Base-by-base conservation (phyloP, 2,329 filamentous ascomycete genomes). In the Trichothecium roseum region DNA sequence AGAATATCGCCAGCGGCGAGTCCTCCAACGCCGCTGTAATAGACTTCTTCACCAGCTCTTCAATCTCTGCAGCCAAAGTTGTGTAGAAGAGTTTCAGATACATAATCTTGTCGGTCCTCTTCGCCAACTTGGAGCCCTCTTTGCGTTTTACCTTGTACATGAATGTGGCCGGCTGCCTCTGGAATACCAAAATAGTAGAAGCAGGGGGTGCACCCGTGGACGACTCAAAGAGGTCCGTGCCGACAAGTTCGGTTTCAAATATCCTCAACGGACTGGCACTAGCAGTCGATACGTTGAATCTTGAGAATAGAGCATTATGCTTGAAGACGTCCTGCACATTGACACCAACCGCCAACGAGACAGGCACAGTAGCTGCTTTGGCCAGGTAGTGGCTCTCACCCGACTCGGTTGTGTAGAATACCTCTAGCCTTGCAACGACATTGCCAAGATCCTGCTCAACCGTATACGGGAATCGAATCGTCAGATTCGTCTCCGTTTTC, bases 311-410 rank as follows among this genome's bases (percentile, higher is more conserved):
- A 0, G 76, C 70, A 7, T 78, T 64, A 42, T 85, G 77, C 53
- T 94, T 94, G 65, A 96, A 96, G 18, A 93, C 76, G 47, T 98
- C 91, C 49, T 96, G 88, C 5, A 98, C 91, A 45, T 96, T 96
- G 42, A 98, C 91, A 3, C 89, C 88, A 4, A 98, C 68, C 0
- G 86, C 84, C 4, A 98, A 66, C 1, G 82, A 72, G 2, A 91
- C 81, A 3, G 79, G 72, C 15, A 93, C 68, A 4, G 68, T 73
- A 43, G 85, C 84, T 3, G 49, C 47, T 33, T 60, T 62, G 28
- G 57, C 55, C 34, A 60, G 48, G 33, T 42, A 47, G 36, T 51
- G 60, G 8, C 49, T 45, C 7, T 63, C 66, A 3, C 79, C 82
- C 3, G 73, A 61, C 1, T 75, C 65, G 0, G 84, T 88, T 3